phyloP scores from a whole-genome alignment of 768 basidiomycete genomes.

The Xanthoconium stramineum region DNA sequence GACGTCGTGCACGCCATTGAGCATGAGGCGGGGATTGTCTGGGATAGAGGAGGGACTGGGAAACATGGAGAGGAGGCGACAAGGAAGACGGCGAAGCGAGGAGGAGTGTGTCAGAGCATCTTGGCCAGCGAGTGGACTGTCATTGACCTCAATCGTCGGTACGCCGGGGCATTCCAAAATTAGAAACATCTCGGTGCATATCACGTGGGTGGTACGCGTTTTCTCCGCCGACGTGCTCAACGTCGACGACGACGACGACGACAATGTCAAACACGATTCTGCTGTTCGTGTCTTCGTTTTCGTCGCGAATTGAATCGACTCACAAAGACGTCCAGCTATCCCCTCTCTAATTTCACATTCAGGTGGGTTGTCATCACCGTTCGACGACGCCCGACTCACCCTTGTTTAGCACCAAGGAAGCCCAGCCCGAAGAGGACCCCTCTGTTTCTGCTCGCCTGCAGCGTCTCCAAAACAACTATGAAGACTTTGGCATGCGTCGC shows the following conservation, averaged over 20 bases:
- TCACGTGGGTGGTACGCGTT: conserved; percentile 15
- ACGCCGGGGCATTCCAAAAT: not conserved
- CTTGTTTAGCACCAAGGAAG: conserved; percentile 78
- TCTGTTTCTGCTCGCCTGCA: conserved; percentile 93
- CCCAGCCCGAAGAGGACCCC: conserved; percentile 96
- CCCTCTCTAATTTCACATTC: conserved; percentile 89
- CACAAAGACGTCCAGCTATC: conserved; percentile 50
- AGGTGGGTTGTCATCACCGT: conserved; percentile 44
- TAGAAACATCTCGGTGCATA: conserved; percentile 3
- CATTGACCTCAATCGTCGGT: not conserved
- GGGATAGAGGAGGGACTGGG: not conserved
- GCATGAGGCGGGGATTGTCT: not conserved
- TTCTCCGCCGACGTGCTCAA: conserved; percentile 12
- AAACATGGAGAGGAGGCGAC: conserved; percentile 9
- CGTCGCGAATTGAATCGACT: not conserved
- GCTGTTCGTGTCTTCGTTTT: conserved; percentile 33
- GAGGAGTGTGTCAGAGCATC: conserved; percentile 1
- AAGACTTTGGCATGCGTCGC: conserved; percentile 93
- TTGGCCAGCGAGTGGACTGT: not conserved
- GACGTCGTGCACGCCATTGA: not conserved
- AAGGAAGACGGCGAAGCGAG: not conserved
- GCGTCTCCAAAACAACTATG: conserved; percentile 94
- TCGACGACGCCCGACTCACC: conserved; percentile 9
- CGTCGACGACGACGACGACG: conserved; percentile 26
- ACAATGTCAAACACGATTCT: conserved; percentile 53